Percentiles rank a stretch among this genome's conserved stretches.
Conservation (phyloP, 2,329 filamentous ascomycete species). For the Fusarium chuoi region DNA sequence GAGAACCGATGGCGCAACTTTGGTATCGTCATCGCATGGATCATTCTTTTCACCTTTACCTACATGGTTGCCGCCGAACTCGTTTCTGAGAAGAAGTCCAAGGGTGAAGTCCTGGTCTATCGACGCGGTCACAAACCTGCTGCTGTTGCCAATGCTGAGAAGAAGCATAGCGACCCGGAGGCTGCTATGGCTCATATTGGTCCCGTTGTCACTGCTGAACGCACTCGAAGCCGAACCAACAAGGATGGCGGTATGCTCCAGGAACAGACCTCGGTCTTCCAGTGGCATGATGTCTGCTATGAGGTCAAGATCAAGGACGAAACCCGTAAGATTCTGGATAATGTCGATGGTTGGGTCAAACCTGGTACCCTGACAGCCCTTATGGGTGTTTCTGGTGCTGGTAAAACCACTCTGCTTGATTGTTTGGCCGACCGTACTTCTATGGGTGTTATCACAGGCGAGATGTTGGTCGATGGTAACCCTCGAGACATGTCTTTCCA, state of each 20-base stretch:
- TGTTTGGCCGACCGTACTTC: conserved; percentile 86
- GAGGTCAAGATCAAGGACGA: conserved; percentile 82
- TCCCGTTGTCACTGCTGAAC: conserved; percentile 58
- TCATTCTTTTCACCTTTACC: conserved; percentile 67
- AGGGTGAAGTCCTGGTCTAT: conserved; percentile 81
- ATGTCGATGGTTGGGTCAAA: conserved; percentile 94
- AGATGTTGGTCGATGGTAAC: conserved; percentile 75
- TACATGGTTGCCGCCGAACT: conserved; percentile 75
- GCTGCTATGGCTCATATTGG: conserved; percentile 62
- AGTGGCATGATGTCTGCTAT: conserved; percentile 86
- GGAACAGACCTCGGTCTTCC: conserved; percentile 79
- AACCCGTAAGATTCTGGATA: conserved; percentile 78
- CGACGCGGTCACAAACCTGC: conserved; percentile 73
- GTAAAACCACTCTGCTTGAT: conserved; percentile 91
- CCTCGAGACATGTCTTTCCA: conserved; percentile 85
- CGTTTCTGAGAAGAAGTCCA: conserved; percentile 74
- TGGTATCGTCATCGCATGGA: conserved; percentile 74
- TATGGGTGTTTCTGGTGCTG: conserved; percentile 93
- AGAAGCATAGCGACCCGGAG: conserved; percentile 70
- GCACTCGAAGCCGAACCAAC: conserved; percentile 47
- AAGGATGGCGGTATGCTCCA: conserved; percentile 58
- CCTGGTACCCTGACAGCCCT: conserved; percentile 89
- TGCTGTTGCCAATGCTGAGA: conserved; percentile 67
- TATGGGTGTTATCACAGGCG: conserved; percentile 88
- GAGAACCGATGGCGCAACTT: conserved; percentile 76